Conservation (phyloP, 2,329 filamentous ascomycete species). For the Coniella vitis region DNA sequence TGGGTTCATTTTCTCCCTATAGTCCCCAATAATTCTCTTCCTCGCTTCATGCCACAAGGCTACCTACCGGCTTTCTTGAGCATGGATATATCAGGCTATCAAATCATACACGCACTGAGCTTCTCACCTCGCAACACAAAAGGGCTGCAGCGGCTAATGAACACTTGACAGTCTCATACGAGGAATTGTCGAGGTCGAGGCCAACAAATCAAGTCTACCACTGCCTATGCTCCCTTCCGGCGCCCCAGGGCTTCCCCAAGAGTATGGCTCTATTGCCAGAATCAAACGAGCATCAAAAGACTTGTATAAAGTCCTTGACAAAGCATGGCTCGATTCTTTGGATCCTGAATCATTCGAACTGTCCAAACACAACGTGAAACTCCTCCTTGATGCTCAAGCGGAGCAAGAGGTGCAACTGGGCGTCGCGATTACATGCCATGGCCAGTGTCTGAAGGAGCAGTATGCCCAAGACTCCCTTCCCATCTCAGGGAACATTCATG, state of each 20-base stretch:
- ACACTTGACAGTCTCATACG: neutral
- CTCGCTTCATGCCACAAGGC: too few relatives aligned
- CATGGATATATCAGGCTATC: too few relatives aligned
- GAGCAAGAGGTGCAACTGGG: constrained; percentile 1
- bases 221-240: too few relatives aligned
- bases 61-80: too few relatives aligned
- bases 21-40: neutral
- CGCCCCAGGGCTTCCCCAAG: neutral
- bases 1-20: too few relatives aligned
- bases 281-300: constrained; percentile 6
- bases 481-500: too few relatives aligned
- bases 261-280: constrained; percentile 1
- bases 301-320: constrained; percentile 5
- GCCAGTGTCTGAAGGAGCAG: neutral
- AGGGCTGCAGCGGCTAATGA: too few relatives aligned
- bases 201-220: too few relatives aligned
- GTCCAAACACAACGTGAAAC: constrained; percentile 4
- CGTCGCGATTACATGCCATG: constrained; percentile 2
- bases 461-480: neutral
- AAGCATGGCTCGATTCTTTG: neutral
- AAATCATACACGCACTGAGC: too few relatives aligned
- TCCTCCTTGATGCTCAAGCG: neutral
- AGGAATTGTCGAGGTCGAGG: neutral
- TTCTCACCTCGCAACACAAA: too few relatives aligned
- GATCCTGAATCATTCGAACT: neutral